Percentiles rank a stretch among this genome's conserved stretches.
Evolutionary conservation across 495 filamentous ascomycete genomes (phyloP).

Genomic region (Tuber microsphaerosporum): DNA sequence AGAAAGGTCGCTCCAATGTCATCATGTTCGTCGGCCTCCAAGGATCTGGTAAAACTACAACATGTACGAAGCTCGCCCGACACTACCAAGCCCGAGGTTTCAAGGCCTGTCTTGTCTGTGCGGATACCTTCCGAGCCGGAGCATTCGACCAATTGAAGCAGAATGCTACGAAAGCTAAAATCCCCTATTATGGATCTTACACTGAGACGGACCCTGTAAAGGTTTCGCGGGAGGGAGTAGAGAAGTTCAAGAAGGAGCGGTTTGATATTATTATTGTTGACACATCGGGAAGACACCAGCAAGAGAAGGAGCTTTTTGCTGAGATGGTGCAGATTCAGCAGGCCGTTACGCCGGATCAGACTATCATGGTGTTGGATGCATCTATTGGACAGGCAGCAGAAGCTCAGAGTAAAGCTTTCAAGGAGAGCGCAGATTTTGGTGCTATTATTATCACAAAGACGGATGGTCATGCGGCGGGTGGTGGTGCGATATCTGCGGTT

Average conservation of each 20-base stretch:
- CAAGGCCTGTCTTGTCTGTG: conserved; percentile 89
- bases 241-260: conserved; percentile 97
- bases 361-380: conserved; percentile 94
- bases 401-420: conserved; percentile 90
- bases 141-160: conserved; percentile 98
- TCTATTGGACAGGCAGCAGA: conserved; percentile 95
- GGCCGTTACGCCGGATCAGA: conserved; percentile 89
- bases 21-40: conserved; percentile 99
- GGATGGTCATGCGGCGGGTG: conserved; percentile 87
- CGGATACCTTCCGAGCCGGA: conserved; percentile 96
- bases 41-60: conserved; percentile 94
- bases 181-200: conserved; percentile 92
- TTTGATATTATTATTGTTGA: conserved; percentile 99
- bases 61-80: conserved; percentile 92
- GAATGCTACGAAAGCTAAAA: conserved; percentile 97
- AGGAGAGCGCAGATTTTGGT: conserved; percentile 93
- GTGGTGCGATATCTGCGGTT: conserved; percentile 96
- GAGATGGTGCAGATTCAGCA: conserved; percentile 97
- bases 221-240: conserved; percentile 87
- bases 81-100: conserved; percentile 94
- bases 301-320: conserved; percentile 89
- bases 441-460: conserved; percentile 99
- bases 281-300: conserved; percentile 86
- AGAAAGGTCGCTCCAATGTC: conserved; percentile 90
- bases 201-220: conserved; percentile 93